Evolutionary conservation across 129 eudicot genomes (phyloP), one percentile per base, ranked within the genome.

Genomic region (Pulicaria dysenterica): DNA sequence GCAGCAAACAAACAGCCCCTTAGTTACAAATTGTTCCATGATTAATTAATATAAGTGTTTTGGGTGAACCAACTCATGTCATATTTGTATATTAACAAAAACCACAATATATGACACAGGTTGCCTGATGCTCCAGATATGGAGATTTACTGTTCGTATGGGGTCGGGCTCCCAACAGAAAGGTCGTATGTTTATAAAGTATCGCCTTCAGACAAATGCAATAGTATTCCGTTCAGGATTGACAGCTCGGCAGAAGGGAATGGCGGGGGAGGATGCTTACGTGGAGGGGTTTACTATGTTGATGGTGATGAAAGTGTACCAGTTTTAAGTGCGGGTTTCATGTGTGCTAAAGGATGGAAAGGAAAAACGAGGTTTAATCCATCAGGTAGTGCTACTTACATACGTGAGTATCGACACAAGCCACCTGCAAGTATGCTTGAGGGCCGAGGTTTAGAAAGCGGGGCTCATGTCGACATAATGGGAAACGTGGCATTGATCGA

Each of bases 291-390:
- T 0, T 80, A 81, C 77, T 90, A 77, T 59, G 87, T 79, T 17
- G 96, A 90, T 24, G 96, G 96, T 8, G 96, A 90, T 19, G 91
- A 85, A 61, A 87, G 83, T 31, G 86, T 90, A 15, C 91, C 96
- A 2, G 91, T 87, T 24, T 45, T 90, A 45, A 85, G 96, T 49
- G 86, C 95, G 2, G 96, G 96, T 24, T 90, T 73, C 73, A 90
- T 90, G 96, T 87, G 95, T 45, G 91, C 94, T 36, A 90, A 87
- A 76, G 96, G 96, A 40, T 90, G 96, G 96, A 73, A 73, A 70
- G 96, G 96, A 11, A 81, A 73, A 73, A 90, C 95, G 1, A 74
- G 91, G 67, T 90, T 90, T 62, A 90, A 90, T 70, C 96, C 96
- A 11, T 87, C 91, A 0, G 96, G 96, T 2, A 81, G 76, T 19